Percentiles rank a stretch among this genome's conserved stretches.
These are phyloP conservation scores for Cnidoscolus chayamansa DNA, from an alignment of 441 rosid species.

Conservation along the genomic window DNA sequence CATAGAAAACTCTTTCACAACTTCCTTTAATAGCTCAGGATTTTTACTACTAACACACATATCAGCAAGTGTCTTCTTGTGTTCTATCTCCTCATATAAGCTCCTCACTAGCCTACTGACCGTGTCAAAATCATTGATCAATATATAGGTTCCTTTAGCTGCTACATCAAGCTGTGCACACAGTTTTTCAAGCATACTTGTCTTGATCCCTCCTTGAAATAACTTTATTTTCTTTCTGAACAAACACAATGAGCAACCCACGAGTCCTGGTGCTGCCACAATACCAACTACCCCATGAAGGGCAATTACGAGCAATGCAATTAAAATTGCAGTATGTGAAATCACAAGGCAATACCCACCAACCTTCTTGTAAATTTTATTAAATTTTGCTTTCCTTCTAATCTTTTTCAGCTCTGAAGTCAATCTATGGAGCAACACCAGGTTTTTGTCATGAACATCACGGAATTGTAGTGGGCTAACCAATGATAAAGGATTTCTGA, in stretches of 20 bases:
- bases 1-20: conserved; percentile 42
- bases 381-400: conserved; percentile 40
- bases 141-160: conserved; percentile 61
- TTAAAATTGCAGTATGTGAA: conserved; percentile 44
- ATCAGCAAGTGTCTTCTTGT: conserved; percentile 43
- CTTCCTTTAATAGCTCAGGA: conserved; percentile 49
- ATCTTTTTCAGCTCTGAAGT: conserved; percentile 44
- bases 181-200: conserved; percentile 34
- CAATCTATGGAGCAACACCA: conserved; percentile 40
- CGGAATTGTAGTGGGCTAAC: conserved; percentile 32
- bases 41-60: conserved; percentile 51
- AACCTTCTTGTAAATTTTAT: conserved; percentile 40
- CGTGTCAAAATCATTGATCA: conserved; percentile 65
- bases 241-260: conserved; percentile 33
- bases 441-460: conserved; percentile 45
- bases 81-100: conserved; percentile 61
- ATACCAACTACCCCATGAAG: conserved; percentile 58
- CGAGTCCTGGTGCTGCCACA: conserved; percentile 53
- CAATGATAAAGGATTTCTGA: conserved; percentile 52
- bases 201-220: conserved; percentile 15
- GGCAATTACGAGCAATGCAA: conserved; percentile 46
- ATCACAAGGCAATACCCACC: conserved; percentile 46
- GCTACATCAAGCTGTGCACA: conserved; percentile 63
- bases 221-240: conserved; percentile 32
- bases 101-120: conserved; percentile 51